Conservation (phyloP, 331 rosid species). For the Quercus lobata region DNA sequence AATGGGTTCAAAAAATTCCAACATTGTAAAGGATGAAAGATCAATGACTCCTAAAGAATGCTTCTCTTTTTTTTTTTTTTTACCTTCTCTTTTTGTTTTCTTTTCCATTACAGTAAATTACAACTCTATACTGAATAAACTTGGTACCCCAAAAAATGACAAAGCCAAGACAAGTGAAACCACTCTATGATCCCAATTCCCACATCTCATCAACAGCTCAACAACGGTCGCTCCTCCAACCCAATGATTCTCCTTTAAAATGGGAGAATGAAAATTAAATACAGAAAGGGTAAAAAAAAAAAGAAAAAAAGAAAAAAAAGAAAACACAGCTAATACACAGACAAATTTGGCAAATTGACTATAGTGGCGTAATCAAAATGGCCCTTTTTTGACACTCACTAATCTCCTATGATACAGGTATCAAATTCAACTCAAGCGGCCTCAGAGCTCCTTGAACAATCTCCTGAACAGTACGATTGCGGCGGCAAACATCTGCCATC, state of each 20-base stretch:
- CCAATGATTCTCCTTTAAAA: constrained; percentile 84
- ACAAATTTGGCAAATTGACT: constrained; percentile 37
- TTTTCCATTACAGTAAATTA: constrained; percentile 50
- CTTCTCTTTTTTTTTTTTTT: background rate
- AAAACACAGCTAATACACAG: constrained; percentile 40
- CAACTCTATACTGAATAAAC: constrained; percentile 68
- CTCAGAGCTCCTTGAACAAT: constrained; percentile 97
- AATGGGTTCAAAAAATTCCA: background rate
- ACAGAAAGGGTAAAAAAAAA: constrained; percentile 7
- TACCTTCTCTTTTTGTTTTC: background rate
- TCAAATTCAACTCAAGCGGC: constrained; percentile 72
- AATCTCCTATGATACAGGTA: constrained; percentile 56
- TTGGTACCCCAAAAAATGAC: constrained; percentile 54
- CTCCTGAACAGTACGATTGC: constrained; percentile 92
- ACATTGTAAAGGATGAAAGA: constrained; percentile 12
- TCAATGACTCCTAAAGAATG: constrained; percentile 17
- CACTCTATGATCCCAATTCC: constrained; percentile 67
- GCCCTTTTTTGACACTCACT: constrained; percentile 40
- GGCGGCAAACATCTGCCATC: constrained; percentile 89
- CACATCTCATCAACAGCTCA: constrained; percentile 43
- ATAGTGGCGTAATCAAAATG: constrained; percentile 68
- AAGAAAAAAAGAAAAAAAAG: background rate
- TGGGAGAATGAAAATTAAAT: constrained; percentile 72
- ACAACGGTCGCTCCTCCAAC: constrained; percentile 47
- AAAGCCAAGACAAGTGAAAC: constrained; percentile 33